Percentiles rank a stretch among this genome's conserved stretches.
Conservation (phyloP, 2,329 filamentous ascomycete species). For the Neofusicoccum umdonicola region DNA sequence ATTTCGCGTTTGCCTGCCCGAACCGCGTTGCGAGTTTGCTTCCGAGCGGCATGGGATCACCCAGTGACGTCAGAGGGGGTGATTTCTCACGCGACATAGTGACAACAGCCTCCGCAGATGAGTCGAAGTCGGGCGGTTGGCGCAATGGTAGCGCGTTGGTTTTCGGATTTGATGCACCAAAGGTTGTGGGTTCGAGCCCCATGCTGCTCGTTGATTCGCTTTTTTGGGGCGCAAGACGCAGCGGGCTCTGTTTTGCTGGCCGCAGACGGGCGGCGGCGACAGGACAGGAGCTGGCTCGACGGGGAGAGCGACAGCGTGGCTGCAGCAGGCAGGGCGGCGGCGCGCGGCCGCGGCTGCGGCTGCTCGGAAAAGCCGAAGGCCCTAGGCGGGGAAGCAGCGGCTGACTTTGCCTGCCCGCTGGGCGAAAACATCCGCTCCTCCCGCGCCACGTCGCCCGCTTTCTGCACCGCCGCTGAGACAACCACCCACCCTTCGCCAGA, state of each 20-base stretch:
- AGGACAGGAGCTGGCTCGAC: neutral
- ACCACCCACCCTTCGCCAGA: neutral
- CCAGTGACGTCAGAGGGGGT: neutral
- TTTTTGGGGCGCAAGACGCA: neutral
- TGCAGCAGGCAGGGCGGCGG: neutral
- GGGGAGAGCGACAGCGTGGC: neutral
- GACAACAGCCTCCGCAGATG: accelerated
- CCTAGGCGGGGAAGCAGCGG: neutral
- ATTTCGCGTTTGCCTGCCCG: no score
- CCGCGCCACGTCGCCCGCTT: neutral
- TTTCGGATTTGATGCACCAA: conserved; percentile 25
- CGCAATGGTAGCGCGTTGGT: conserved; percentile 29
- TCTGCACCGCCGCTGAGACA: neutral
- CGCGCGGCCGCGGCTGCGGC: neutral
- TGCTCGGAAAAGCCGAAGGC: neutral
- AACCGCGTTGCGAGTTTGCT: no score
- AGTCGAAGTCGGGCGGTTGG: conserved; percentile 18
- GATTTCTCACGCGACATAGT: neutral
- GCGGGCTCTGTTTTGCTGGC: neutral
- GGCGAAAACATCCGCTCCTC: neutral
- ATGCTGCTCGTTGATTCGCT: conserved; percentile 20
- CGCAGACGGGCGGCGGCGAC: neutral
- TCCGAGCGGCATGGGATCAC: no score
- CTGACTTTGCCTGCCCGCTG: neutral
- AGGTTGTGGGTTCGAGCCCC: conserved; percentile 29